Evolutionary conservation across 1,284 basidiomycete genomes (phyloP).

Genomic region (Apiotrichum porosum): DNA sequence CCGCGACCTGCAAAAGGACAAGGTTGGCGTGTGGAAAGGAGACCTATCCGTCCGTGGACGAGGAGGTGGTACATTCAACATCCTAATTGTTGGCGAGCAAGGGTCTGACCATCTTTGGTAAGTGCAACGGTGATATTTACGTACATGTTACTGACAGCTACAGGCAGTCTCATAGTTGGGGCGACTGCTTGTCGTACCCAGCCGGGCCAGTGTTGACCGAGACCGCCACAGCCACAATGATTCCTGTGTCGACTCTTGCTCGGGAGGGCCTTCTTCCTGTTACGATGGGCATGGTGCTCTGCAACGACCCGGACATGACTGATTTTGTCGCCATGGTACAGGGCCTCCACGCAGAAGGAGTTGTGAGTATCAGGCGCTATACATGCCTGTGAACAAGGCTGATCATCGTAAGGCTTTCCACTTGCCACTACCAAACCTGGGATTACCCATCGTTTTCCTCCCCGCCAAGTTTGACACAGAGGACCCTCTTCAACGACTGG

Average conservation of each 20-base stretch:
- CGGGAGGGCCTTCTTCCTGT: conserved; percentile 40
- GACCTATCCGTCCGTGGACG: conserved; percentile 37
- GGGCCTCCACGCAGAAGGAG: conserved; percentile 41
- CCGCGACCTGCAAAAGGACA: conserved; percentile 38
- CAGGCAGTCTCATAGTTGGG: conserved; percentile 43
- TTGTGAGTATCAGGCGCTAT: conserved; percentile 26
- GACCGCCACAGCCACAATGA: conserved; percentile 37
- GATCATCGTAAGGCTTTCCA: conserved; percentile 35
- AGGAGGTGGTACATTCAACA: conserved; percentile 39
- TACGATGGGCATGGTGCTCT: conserved; percentile 47
- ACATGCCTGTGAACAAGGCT: background rate
- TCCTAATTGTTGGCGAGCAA: conserved; percentile 40
- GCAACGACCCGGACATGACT: conserved; percentile 34
- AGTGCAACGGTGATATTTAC: too few relatives aligned
- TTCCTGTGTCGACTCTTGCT: conserved; percentile 43
- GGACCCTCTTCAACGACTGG: conserved; percentile 40
- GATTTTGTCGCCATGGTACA: conserved; percentile 42
- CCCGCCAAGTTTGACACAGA: conserved; percentile 44
- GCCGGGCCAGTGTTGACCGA: conserved; percentile 12
- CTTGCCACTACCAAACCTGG: conserved; percentile 24
- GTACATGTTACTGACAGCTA: too few relatives aligned
- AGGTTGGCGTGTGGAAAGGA: conserved; percentile 44
- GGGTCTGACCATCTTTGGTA: conserved; percentile 38
- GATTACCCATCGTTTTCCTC: conserved; percentile 40
- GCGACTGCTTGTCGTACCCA: conserved; percentile 30